Evolutionary conservation across 345 rosid species (phyloP), one percentile per base, ranked within the genome.

Genomic region (Punica granatum): DNA sequence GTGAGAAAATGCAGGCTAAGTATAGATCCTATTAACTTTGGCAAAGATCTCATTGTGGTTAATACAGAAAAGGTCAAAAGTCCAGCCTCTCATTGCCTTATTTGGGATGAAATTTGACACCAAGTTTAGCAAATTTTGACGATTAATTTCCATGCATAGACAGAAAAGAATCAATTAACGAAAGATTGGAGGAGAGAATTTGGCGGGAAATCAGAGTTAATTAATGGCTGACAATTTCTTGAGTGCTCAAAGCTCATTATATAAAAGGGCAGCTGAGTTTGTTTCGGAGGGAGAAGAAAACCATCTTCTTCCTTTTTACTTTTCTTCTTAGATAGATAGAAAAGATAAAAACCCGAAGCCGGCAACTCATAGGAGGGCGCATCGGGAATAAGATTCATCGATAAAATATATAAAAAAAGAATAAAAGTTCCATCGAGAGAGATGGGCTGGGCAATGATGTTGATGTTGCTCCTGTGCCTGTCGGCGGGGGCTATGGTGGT

Each of bases 371-470:
- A 7, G 12, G 12, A 37, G 42, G 42, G 42, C 42, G n/a, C n/a
- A n/a, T n/a, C n/a, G n/a, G 11, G 42, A 5, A 1, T 37, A 37
- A 37, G 42, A 37, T 37, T 5, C 11, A 37, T 37, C 42, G 42
- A 37, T 37, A 37, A 37, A 34, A 16, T 16, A n/a, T 60, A 16
- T 41, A 43, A 61, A n/a, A 19, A 39, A 48, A 42, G 6, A 3
- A 28, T 34, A 54, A 19, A 12, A 23, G 34, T 7, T 36, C 15
- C 10, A 16, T 19, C 28, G 21, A 46, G 60, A 60, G 59, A 60
- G 66, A 69, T 70, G 73, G 73, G 73, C 36, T 44, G 48, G 63
- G 67, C 36, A 33, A 26, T 70, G 65, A 26, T 58, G 34, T 26
- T 49, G 8, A 14, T 63, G 67, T 35, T 70, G 73, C 16, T 70